These are phyloP conservation scores for Melastoma candidum DNA, from an alignment of 441 rosid genomes.

Conservation along the genomic window DNA sequence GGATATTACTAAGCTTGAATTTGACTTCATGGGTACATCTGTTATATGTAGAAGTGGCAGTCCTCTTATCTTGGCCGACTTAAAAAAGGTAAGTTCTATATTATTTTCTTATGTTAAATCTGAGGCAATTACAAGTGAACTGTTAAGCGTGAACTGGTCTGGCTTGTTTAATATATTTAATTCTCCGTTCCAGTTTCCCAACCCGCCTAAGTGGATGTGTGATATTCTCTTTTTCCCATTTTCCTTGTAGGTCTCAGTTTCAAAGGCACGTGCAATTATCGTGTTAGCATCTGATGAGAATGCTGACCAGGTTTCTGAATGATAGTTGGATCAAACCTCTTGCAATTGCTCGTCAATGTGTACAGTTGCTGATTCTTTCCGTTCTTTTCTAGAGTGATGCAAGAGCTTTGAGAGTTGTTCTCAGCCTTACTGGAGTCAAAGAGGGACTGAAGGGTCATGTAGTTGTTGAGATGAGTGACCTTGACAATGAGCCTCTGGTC, in stretches of 20 bases:
- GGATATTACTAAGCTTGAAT: slow-evolving; percentile 81
- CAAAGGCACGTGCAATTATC: slow-evolving; percentile 84
- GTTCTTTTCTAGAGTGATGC: slow-evolving; percentile 69
- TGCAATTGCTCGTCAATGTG: neutral
- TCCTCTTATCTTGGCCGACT: slow-evolving; percentile 79
- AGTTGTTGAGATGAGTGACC: slow-evolving; percentile 93
- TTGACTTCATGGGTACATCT: slow-evolving; percentile 87
- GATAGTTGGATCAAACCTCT: slow-evolving; percentile 7
- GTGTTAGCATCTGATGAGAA: slow-evolving; percentile 85
- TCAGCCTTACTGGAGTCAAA: slow-evolving; percentile 81
- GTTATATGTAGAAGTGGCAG: slow-evolving; percentile 96
- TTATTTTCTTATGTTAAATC: neutral
- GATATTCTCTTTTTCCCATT: slow-evolving; percentile 9
- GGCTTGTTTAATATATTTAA: too few relatives aligned
- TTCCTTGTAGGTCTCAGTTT: slow-evolving; percentile 66
- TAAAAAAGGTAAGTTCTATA: slow-evolving; percentile 49
- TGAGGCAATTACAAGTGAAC: too few relatives aligned
- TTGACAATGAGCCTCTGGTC: slow-evolving; percentile 90
- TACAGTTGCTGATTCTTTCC: slow-evolving; percentile 5
- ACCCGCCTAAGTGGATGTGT: slow-evolving; percentile 1
- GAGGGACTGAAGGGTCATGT: slow-evolving; percentile 84
- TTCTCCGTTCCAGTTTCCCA: too few relatives aligned
- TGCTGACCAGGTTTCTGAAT: slow-evolving; percentile 75
- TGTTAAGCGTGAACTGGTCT: too few relatives aligned
- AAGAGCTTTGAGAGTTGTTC: slow-evolving; percentile 84